Evolutionary conservation across 2,329 filamentous ascomycete genomes (phyloP), one percentile per base, ranked within the genome.

Genomic region (Ceratocystis lukuohia): DNA sequence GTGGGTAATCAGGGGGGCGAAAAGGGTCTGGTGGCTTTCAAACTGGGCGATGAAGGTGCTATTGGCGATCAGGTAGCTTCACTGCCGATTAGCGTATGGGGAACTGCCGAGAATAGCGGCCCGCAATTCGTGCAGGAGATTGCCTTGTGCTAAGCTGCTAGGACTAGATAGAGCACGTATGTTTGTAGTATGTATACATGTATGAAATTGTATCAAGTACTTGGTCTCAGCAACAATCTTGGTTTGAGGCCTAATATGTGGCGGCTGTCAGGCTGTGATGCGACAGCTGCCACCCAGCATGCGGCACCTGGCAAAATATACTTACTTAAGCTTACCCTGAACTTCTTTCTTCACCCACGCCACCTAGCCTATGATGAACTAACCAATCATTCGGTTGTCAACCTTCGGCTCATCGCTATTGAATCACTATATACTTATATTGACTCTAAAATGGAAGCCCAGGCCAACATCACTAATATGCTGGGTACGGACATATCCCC

Each of bases 1-100:
- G 74, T 77, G n/a, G 76, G 75, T n/a, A 81, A 82, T 74, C 75
- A 79, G 72, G 73, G 72, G 64, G 79, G 78, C 45, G 72, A 72
- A 2, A 69, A 69, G 15, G 79, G 76, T 0, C 70, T 81, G 4
- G 72, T 76, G 3, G 79, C 76, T 6, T 72, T 81, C 65, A 63
- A 71, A 61, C 73, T 77, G 61, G 68, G 69, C 28, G 46, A 64
- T 22, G 67, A 71, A 28, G 75, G 76, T 57, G 71, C 70, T 61
- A 70, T 78, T 59, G 64, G 67, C 10, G 46, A 61, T 25, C 59
- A 68, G 46, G 48, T 66, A 28, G 64, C 67, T 5, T 46, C 59
- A n/a, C 37, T 68, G n/a, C 44, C 37, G 6, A 68, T 68, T 41
- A 46, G 33, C n/a, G 45, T 62, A 5, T 68, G 64, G 67, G 67